Evolutionary conservation across 2,329 filamentous ascomycete genomes (phyloP).

Genomic region (Venturia aucupariae): DNA sequence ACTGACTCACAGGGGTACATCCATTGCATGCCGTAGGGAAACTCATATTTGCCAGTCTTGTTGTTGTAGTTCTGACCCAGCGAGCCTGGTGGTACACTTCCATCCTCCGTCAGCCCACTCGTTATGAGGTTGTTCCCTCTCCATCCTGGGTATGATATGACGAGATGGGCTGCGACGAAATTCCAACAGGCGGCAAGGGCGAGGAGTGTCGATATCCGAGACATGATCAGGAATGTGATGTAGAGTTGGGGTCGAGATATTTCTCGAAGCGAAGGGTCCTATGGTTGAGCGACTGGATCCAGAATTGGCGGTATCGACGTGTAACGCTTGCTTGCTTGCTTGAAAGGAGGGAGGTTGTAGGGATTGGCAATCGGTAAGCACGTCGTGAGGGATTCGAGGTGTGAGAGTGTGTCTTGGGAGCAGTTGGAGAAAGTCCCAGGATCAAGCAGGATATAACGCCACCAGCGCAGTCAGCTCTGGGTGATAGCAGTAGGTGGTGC

Average conservation of each 20-base stretch:
- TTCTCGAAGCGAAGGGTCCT: neutral
- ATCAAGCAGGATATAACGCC: slow-evolving; percentile 6
- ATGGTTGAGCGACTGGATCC: neutral
- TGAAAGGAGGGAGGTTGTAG: neutral
- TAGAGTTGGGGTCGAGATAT: neutral
- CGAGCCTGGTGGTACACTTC: slow-evolving; percentile 29
- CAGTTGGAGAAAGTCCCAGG: neutral
- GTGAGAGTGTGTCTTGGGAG: slow-evolving; percentile 6
- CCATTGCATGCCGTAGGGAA: slow-evolving; percentile 91
- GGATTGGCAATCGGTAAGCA: neutral
- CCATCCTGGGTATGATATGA: slow-evolving; percentile 81
- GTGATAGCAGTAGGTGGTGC: slow-evolving; percentile 3
- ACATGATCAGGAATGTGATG: neutral
- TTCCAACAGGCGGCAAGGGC: slow-evolving; percentile 9
- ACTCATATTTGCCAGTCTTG: slow-evolving; percentile 40
- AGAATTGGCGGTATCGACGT: neutral
- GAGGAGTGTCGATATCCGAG: slow-evolving; percentile 1
- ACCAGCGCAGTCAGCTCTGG: neutral
- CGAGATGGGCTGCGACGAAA: slow-evolving; percentile 56
- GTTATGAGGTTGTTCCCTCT: slow-evolving; percentile 77
- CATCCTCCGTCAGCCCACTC: slow-evolving; percentile 49
- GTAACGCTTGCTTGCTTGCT: neutral
- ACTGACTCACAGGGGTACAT: slow-evolving; percentile 73
- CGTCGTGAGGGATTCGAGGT: neutral
- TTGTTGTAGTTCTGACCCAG: slow-evolving; percentile 37